Percentiles rank a stretch among this genome's conserved stretches.
phyloP scores from a whole-genome alignment of 192 early-diverging fungal species.

The Entomortierella chlamydospora region DNA sequence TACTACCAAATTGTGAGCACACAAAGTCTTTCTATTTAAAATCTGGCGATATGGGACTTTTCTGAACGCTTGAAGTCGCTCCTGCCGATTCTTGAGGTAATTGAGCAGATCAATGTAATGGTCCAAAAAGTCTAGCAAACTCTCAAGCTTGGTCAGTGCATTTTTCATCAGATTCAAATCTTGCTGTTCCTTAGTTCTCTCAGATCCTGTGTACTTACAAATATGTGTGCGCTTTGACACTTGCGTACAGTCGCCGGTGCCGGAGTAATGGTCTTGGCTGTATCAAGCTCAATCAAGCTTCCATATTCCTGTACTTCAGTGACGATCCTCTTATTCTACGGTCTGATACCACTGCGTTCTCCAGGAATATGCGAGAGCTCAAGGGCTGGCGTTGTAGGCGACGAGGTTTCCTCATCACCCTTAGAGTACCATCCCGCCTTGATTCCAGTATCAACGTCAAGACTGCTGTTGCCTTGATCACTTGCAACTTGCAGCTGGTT shows the following conservation, averaged over 20 bases:
- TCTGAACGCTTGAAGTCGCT: conserved; percentile 69
- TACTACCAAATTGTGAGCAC: too few species aligned
- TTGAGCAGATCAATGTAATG: conserved; percentile 86
- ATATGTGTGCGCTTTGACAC: conserved; percentile 35
- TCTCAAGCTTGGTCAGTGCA: background rate
- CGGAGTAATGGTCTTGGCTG: background rate
- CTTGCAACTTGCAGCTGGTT: too few species aligned
- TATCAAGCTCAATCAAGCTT: too few species aligned
- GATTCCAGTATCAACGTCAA: too few species aligned
- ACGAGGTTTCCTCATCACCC: background rate
- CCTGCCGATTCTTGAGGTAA: conserved; percentile 76
- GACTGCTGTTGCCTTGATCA: too few species aligned
- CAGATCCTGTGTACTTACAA: conserved; percentile 18
- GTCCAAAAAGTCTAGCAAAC: conserved; percentile 77
- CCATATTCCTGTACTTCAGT: background rate
- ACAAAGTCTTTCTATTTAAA: too few species aligned
- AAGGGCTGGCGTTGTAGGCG: background rate
- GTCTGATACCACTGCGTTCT: background rate
- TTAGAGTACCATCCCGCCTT: too few species aligned
- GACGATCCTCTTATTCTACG: background rate
- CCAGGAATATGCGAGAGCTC: conserved; percentile 17
- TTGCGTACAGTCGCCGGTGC: conserved; percentile 31
- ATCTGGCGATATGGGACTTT: conserved; percentile 34
- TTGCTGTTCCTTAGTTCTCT: too few species aligned
- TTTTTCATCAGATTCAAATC: too few species aligned